A percentile compares a stretch with the other conserved stretches of the same genome.
Conservation (phyloP, 768 basidiomycete species). For the Naematelia aurantialba region DNA sequence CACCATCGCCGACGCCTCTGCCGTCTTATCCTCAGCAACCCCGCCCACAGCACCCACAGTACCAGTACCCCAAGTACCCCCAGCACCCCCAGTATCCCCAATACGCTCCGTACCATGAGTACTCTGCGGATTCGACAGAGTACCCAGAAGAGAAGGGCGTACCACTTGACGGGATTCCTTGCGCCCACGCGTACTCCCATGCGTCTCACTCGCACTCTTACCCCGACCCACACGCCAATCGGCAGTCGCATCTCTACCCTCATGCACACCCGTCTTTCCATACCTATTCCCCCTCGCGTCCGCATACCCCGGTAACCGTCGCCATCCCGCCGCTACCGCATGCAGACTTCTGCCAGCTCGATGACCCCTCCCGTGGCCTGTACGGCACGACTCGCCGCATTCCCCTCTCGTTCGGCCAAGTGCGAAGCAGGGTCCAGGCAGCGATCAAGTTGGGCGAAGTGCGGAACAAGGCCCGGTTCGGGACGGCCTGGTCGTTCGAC, state of each 20-base stretch:
- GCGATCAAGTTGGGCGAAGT: too few species aligned
- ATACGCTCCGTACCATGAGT: not conserved
- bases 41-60: not conserved
- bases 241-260: too few species aligned
- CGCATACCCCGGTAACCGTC: not conserved
- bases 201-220: not conserved
- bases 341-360: not conserved
- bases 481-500: too few species aligned
- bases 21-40: too few species aligned
- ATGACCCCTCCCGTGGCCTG: not conserved
- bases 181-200: too few species aligned
- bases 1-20: too few species aligned
- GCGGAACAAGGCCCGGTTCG: too few species aligned
- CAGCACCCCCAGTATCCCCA: not conserved
- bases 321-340: not conserved
- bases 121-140: not conserved
- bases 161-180: not conserved
- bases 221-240: too few species aligned
- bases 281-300: too few species aligned
- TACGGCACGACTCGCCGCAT: not conserved
- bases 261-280: too few species aligned
- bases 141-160: not conserved
- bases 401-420: not conserved
- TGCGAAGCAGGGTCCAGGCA: not conserved
- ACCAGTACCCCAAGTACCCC: not conserved